These are phyloP conservation scores for Mitragyna speciosa DNA, from an alignment of 257 asterid genomes.

Conservation along the genomic window DNA sequence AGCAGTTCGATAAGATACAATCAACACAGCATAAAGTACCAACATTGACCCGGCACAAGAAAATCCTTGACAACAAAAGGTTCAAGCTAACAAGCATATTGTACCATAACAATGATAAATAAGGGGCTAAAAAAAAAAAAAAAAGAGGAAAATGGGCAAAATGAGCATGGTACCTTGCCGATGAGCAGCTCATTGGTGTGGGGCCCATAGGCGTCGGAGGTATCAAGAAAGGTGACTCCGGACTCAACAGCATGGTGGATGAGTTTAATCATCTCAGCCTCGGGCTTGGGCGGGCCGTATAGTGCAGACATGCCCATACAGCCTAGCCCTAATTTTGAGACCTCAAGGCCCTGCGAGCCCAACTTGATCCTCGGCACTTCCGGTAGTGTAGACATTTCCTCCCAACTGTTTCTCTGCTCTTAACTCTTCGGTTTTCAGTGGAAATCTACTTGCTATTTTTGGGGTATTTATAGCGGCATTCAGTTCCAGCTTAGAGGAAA, in stretches of 20 bases:
- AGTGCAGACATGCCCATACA: conserved; percentile 38
- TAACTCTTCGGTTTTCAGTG: no score
- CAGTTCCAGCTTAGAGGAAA: no score
- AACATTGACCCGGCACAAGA: no score
- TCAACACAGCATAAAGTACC: no score
- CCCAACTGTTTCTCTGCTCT: background rate
- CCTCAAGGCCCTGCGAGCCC: conserved; percentile 37
- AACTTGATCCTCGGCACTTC: conserved; percentile 26
- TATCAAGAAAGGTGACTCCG: conserved; percentile 38
- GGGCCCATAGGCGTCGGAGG: conserved; percentile 40
- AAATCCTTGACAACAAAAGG: no score
- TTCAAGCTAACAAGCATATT: no score
- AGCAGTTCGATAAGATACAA: no score
- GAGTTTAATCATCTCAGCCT: conserved; percentile 36
- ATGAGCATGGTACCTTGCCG: conserved; percentile 28
- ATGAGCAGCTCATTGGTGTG: conserved; percentile 34
- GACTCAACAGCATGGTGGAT: conserved; percentile 33
- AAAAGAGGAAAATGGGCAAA: no score
- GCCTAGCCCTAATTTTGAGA: conserved; percentile 35
- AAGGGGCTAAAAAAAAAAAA: no score
- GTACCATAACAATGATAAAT: no score
- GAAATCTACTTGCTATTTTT: no score
- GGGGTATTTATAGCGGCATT: no score
- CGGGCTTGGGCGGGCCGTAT: conserved; percentile 40
- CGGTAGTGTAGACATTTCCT: conserved; percentile 4